Percentiles rank a stretch among this genome's conserved stretches.
These are phyloP conservation scores for Paspalum vaginatum DNA, from an alignment of 176 grass and related monocot genomes.

Conservation along the genomic window DNA sequence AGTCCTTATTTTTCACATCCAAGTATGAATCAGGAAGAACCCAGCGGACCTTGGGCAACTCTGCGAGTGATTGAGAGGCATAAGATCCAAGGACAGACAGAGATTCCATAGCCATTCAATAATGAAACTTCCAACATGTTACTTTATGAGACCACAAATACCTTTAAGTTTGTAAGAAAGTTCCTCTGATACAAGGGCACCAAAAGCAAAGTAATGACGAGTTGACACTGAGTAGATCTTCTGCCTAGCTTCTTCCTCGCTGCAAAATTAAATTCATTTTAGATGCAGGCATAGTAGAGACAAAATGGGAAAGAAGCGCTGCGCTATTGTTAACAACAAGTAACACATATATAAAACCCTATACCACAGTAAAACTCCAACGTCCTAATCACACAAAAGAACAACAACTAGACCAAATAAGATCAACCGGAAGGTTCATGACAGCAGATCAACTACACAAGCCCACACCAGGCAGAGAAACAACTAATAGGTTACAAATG, in stretches of 20 bases:
- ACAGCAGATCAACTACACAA: background rate
- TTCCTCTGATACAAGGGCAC: constrained; percentile 65
- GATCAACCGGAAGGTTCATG: background rate
- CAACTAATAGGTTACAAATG: background rate
- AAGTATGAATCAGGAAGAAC: constrained; percentile 86
- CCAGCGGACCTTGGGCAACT: constrained; percentile 67
- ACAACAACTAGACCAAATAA: background rate
- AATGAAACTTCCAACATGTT: background rate
- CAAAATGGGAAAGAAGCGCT: background rate
- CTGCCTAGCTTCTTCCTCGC: constrained; percentile 69
- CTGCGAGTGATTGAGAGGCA: constrained; percentile 47
- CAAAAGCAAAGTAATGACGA: constrained; percentile 71
- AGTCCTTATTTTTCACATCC: constrained; percentile 77
- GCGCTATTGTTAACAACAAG: background rate
- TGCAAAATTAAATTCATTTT: constrained; percentile 28
- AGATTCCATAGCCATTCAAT: background rate
- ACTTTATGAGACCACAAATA: constrained; percentile 8
- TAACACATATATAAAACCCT: background rate
- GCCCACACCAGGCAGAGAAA: background rate
- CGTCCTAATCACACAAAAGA: background rate
- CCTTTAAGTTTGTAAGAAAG: constrained; percentile 59
- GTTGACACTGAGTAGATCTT: constrained; percentile 74
- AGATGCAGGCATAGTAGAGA: background rate
- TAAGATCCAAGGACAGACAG: constrained; percentile 27
- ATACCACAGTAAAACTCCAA: background rate